These are phyloP conservation scores for Diplosphaera chodatii DNA, from an alignment of 139 green algal species.

Conservation along the genomic window DNA sequence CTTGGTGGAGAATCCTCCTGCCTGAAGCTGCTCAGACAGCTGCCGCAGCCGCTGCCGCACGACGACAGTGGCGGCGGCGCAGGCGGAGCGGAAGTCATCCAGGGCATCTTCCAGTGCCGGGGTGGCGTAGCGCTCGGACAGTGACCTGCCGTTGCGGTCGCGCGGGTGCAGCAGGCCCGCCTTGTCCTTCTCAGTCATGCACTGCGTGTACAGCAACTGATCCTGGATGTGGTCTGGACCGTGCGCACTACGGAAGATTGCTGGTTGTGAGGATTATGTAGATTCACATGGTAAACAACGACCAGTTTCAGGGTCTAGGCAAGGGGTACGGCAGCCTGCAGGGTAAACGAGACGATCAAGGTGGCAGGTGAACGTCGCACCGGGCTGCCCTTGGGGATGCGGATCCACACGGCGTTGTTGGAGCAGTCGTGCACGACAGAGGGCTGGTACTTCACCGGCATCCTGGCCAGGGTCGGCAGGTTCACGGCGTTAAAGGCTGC, in stretches of 20 bases:
- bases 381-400: conserved; percentile 10
- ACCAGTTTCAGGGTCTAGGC: too few species aligned
- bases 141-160: conserved; percentile 35
- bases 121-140: conserved; percentile 17
- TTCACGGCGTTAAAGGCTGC: not conserved
- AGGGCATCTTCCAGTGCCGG: conserved; percentile 33
- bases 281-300: too few species aligned
- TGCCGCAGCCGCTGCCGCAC: conserved; percentile 26
- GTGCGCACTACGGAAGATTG: too few species aligned
- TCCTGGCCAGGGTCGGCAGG: not conserved
- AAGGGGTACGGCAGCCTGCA: too few species aligned
- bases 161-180: conserved; percentile 13
- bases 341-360: too few species aligned
- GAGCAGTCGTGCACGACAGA: conserved; percentile 7
- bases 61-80: conserved; percentile 15
- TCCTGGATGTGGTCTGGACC: too few species aligned
- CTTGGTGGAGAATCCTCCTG: not conserved
- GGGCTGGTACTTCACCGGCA: conserved; percentile 3
- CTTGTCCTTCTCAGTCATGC: not conserved
- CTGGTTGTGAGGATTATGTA: too few species aligned
- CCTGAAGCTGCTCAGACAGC: conserved; percentile 32
- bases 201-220: not conserved
- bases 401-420: conserved; percentile 50
- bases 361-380: too few species aligned
- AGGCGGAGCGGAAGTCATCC: conserved; percentile 38